Base-by-base conservation (phyloP, 2,329 filamentous ascomycete species). In the Chlorencoelia australis region DNA sequence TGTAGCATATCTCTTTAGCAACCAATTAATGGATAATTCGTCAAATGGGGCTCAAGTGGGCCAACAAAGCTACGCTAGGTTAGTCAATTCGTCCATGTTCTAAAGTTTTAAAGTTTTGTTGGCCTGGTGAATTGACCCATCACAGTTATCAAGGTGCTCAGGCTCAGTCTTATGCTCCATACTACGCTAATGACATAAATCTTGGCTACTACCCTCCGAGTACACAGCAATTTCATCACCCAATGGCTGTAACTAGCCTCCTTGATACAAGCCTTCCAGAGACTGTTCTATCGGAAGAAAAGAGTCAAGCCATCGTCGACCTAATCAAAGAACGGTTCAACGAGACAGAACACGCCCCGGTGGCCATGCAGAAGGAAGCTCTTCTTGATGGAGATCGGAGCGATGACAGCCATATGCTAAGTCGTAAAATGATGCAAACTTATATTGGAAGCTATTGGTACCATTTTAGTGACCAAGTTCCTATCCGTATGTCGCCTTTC, bases 391-490 rank as follows among this genome's bases (percentile, higher is more conserved):
- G 88, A 10, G 78, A 94, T 52, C 74, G 82, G 35, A 74, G 78
- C 33, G 64, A 74, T 20, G 69, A 74, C 35, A 61, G 64, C 16
- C 75, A 80, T 42, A 71, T 79, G 65, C 65, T 96, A 43, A 94
- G 89, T 58, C 69, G 88, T 51, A 77, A 82, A 51, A 95, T 94
- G 85, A 93, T 96, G 82, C 86, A 95, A 60, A 81, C 79, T 3
- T 96, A 95, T 54, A 87, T 94, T 47, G 74, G 79, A 8, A 94
- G 87, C 2, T 98, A 93, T 59, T 98, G 91, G 91, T 71, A 82
- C 35, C 82, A 95, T 58, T 94, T 95, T 53, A 93, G 91, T 58
- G 82, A 88, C 36, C 91, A 96, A 57, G 70, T 96, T 45, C 91
- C 91, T 1, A 94, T 98, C 41, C 67, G 55, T 58, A 44, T 39